Evolutionary conservation across 1,284 basidiomycete genomes (phyloP), one percentile per base, ranked within the genome.

Genomic region (Cutaneotrichosporon sp.): DNA sequence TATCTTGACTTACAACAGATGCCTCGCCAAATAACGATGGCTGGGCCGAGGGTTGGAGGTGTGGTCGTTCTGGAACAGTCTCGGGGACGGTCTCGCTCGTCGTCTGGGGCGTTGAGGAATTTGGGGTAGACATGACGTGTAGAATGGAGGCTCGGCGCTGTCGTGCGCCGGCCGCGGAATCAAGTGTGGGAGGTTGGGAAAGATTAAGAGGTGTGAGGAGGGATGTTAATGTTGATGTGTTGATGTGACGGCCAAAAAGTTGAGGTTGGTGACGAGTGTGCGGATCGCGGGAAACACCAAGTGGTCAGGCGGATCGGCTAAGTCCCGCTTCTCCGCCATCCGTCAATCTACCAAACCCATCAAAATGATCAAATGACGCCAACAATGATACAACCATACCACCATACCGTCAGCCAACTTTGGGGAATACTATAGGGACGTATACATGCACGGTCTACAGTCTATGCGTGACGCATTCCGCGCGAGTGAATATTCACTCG

Each of bases 1-100:
- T 26, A 26, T 2, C 26, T 26, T 26, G 26, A 69, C 78, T 65
- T 56, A 79, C 79, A 16, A 81, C 68, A 8, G 78, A 77, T 10
- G 72, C 69, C 61, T 81, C 79, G 56, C 77, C 78, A 62, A 81
- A 81, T n/a, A 79, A 66, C 30, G 76, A 65, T 6, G 76, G 75
- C 16, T 64, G 62, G 16, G 57, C 42, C 6, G 42, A 46, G 4
- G 42, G 42, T 18, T n/a, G 42, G 42, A 46, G 42, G 18, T 46
- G 42, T 18, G 42, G 42, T 8, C 42, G 49, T 18, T 30, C 49
- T 16, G 49, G 49, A 11, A 51, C 22, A 18, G 42, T 46, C 16
- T 46, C 42, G 42, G 22, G 49, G 11, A 30, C 22, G 16, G 42
- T 46, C 42, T 46, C 18, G 42, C 42, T 46, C 9, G 42, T 46